Evolutionary conservation across 2,329 filamentous ascomycete genomes (phyloP), one percentile per base, ranked within the genome.

Genomic region (Furcasterigmium furcatum): DNA sequence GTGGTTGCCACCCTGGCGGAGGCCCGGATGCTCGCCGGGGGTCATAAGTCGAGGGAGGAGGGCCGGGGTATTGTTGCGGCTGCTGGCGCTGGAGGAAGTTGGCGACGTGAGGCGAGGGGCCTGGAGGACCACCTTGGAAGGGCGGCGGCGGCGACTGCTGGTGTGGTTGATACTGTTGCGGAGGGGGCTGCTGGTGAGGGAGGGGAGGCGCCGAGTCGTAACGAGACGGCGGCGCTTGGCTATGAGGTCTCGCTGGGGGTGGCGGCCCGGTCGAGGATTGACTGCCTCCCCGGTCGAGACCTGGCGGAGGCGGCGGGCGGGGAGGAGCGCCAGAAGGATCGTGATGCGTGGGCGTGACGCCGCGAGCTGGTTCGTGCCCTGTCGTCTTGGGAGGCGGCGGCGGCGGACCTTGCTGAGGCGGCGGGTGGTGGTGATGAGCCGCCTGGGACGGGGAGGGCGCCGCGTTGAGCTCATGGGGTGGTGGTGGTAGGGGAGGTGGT

Each of bases 401-500:
- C 0, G 75, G 76, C 4, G 73, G 70, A 9, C 64, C 64, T 7
- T 58, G 53, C 38, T 64, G 62, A 40, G 53, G 53, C 39, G 55
- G 68, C 52, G 56, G 68, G n/a, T n/a, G n/a, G n/a, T n/a, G n/a
- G n/a, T n/a, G n/a, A n/a, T n/a, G n/a, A n/a, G n/a, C n/a, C n/a
- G n/a, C n/a, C n/a, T n/a, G n/a, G n/a, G n/a, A n/a, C 36, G 58
- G 71, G 14, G 41, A 36, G n/a, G 36, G 66, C 44, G 72, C 65
- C 38, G 72, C 68, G 47, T 7, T 27, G 24, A 85, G 70, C 56
- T 86, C 84, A 21, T 82, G 80, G 9, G 87, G 88, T 16, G 87
- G 72, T 44, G 87, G 87, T 48, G 87, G 14, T 13, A 87, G 66
- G 12, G 85, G 83, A 25, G 87, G 86, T 41, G 84, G 82, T 46